Percentiles rank a stretch among this genome's conserved stretches.
Evolutionary conservation across 78 protist species (phyloP).

Genomic region (Planoprotostelium fungivorum): DNA sequence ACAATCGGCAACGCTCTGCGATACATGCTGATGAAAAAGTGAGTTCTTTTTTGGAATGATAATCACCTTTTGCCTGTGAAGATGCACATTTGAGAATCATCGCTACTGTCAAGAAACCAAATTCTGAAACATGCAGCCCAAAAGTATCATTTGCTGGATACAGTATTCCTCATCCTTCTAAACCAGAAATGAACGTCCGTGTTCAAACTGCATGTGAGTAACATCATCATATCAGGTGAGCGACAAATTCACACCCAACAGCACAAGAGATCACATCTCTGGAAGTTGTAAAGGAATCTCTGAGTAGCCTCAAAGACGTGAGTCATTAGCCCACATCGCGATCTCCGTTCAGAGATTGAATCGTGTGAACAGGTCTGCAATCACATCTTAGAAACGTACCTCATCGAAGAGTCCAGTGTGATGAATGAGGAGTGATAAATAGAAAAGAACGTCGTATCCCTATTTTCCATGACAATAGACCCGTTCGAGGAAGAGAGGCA

Average conservation of each 20-base stretch:
- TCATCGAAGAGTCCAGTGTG: too few relatives aligned
- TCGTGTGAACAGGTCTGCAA: too few relatives aligned
- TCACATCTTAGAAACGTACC: too few relatives aligned
- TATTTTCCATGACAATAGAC: too few relatives aligned
- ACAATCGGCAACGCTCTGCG: constrained; percentile 53
- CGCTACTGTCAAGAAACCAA: not conserved
- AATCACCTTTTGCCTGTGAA: not conserved
- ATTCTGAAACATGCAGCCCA: constrained; percentile 17
- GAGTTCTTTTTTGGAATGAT: not conserved
- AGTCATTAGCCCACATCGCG: not conserved
- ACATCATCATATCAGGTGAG: not conserved
- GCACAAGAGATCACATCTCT: not conserved
- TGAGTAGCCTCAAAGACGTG: not conserved
- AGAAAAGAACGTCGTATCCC: too few relatives aligned
- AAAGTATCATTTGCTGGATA: constrained; percentile 60
- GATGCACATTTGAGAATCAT: not conserved
- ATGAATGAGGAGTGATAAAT: too few relatives aligned
- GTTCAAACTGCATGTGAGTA: constrained; percentile 37
- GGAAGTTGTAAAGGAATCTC: not conserved
- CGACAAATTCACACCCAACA: not conserved
- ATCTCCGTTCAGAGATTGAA: too few relatives aligned
- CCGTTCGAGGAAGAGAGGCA: too few relatives aligned
- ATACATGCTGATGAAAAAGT: constrained; percentile 63
- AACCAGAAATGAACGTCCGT: constrained; percentile 52
- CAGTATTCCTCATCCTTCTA: constrained; percentile 68